Percentiles rank a stretch among this genome's conserved stretches.
Conservation (phyloP, 176 grass and related monocot species). For the Musa acuminata region DNA sequence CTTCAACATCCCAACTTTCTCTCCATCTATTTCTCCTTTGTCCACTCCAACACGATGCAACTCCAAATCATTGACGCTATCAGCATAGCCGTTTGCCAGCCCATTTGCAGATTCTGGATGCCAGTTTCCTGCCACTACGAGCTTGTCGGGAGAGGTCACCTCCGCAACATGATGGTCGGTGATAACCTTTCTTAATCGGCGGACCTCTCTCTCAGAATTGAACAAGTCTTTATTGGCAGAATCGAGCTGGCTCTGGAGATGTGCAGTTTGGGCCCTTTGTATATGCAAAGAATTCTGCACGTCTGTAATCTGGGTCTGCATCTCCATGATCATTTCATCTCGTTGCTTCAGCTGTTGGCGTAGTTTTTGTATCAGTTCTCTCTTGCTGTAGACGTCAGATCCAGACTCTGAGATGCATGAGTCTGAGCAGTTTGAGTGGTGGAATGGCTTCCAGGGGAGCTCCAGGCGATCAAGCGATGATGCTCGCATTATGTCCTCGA, state of each 20-base stretch:
- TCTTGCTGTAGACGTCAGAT: conserved; percentile 82
- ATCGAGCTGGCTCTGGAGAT: conserved; percentile 73
- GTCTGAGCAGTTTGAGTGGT: conserved; percentile 77
- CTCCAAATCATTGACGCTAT: conserved; percentile 39
- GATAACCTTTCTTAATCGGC: conserved; percentile 67
- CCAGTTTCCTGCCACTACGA: conserved; percentile 35
- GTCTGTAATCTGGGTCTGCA: conserved; percentile 77
- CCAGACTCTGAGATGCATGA: conserved; percentile 88
- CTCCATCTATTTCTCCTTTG: conserved; percentile 43
- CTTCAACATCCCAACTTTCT: conserved; percentile 59
- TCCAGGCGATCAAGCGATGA: conserved; percentile 73
- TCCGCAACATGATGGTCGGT: conserved; percentile 53
- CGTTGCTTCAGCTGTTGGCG: conserved; percentile 81
- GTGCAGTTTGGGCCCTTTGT: conserved; percentile 46
- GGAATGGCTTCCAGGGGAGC: conserved; percentile 62
- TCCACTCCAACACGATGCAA: conserved; percentile 35
- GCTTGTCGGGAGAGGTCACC: conserved; percentile 36
- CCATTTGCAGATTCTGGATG: conserved; percentile 37
- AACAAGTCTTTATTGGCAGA: conserved; percentile 71
- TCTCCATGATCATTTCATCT: conserved; percentile 90
- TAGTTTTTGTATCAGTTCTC: conserved; percentile 87
- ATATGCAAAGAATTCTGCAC: conserved; percentile 71
- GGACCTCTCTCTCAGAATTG: conserved; percentile 62
- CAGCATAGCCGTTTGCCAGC: conserved; percentile 43
- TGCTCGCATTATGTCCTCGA: conserved; percentile 60